These are phyloP conservation scores for Acacia crassicarpa DNA, from an alignment of 306 rosid species.

Conservation along the genomic window DNA sequence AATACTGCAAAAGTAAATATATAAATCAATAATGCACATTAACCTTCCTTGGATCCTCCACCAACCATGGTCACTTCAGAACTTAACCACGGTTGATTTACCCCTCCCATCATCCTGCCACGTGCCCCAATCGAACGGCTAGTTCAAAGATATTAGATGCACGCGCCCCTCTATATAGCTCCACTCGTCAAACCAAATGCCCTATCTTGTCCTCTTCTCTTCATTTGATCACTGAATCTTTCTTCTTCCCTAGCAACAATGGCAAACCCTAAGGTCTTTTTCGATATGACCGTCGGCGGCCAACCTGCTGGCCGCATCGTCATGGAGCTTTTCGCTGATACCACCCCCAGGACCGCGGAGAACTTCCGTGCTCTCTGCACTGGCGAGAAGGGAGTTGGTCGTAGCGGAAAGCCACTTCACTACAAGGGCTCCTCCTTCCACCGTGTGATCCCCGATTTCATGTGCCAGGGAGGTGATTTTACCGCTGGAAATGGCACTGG, in stretches of 20 bases:
- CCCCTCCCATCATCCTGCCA: slow-evolving; percentile 21
- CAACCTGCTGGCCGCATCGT: slow-evolving; percentile 63
- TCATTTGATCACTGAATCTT: background rate
- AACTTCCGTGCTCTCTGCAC: slow-evolving; percentile 98
- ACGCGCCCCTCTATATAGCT: slow-evolving; percentile 36
- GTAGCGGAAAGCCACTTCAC: slow-evolving; percentile 80
- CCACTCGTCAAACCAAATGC: background rate
- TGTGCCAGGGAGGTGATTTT: slow-evolving; percentile 99
- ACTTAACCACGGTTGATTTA: slow-evolving; percentile 48
- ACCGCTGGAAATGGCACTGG: slow-evolving; percentile 97
- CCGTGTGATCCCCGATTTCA: slow-evolving; percentile 90
- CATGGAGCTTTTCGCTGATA: slow-evolving; percentile 75
- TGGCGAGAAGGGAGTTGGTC: slow-evolving; percentile 86
- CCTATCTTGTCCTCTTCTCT: background rate
- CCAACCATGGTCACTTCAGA: slow-evolving; percentile 46
- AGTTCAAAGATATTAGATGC: background rate
- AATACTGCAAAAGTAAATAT: background rate
- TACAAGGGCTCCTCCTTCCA: slow-evolving; percentile 84
- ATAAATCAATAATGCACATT: slow-evolving; percentile 27
- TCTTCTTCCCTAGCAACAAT: background rate
- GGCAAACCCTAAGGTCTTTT: slow-evolving; percentile 82
- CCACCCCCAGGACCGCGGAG: slow-evolving; percentile 83
- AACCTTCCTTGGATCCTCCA: slow-evolving; percentile 40
- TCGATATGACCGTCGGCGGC: slow-evolving; percentile 80
- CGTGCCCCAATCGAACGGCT: slow-evolving; percentile 56